These are phyloP conservation scores for Daldinia sp. DNA, from an alignment of 2,329 filamentous ascomycete species.

Conservation along the genomic window DNA sequence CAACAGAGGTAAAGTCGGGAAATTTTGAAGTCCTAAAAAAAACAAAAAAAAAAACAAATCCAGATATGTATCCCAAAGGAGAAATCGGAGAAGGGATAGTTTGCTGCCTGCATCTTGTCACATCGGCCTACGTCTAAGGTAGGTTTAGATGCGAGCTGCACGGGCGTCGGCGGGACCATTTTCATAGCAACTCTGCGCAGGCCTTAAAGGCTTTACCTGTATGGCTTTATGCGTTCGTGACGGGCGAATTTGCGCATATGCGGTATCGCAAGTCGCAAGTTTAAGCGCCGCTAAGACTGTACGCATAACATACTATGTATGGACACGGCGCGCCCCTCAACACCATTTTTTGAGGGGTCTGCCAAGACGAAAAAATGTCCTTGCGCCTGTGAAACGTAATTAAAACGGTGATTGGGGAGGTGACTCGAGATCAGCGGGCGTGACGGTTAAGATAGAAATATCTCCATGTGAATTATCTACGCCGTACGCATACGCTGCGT, in stretches of 20 bases:
- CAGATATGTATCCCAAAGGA: conserved; percentile 7
- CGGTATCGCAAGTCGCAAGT: conserved; percentile 29
- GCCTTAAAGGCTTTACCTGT: conserved; percentile 14
- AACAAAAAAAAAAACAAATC: conserved; percentile 16
- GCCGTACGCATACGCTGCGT: conserved; percentile 25
- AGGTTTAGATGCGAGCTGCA: conserved; percentile 23
- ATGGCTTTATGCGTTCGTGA: conserved; percentile 23
- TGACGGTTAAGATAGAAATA: conserved; percentile 25
- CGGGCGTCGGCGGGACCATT: conserved; percentile 18
- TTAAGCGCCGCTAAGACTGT: conserved; percentile 36
- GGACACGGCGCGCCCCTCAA: conserved; percentile 21
- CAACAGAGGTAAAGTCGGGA: background rate
- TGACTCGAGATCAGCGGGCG: conserved; percentile 25
- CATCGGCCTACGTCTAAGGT: conserved; percentile 22
- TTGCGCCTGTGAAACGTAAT: conserved; percentile 35
- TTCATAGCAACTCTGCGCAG: conserved; percentile 27
- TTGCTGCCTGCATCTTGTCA: conserved; percentile 35
- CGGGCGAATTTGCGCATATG: conserved; percentile 31
- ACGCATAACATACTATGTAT: conserved; percentile 21
- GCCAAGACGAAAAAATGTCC: conserved; percentile 33
- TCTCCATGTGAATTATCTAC: conserved; percentile 5
- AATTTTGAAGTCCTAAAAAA: conserved; percentile 3
- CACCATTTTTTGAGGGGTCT: conserved; percentile 14
- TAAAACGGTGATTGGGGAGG: conserved; percentile 29
- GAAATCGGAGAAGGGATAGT: conserved; percentile 28